Percentiles rank a stretch among this genome's conserved stretches.
Conservation (phyloP, 2,329 filamentous ascomycete species). For the Ophiocordyceps robertsii region DNA sequence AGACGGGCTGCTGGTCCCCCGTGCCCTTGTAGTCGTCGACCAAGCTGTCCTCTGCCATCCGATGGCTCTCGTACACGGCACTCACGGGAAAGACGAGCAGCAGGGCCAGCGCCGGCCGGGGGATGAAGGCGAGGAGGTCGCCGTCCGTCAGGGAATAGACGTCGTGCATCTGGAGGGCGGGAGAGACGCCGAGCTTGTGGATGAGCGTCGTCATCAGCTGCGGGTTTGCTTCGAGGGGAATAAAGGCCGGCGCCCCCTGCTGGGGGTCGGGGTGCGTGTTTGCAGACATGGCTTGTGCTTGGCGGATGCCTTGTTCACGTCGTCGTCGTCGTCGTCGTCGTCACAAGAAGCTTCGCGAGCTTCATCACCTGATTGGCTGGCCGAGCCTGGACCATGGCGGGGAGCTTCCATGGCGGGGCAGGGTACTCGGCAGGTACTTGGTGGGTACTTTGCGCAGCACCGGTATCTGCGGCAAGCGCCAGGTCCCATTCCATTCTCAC, state of each 20-base stretch:
- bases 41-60: slow-evolving; percentile 57
- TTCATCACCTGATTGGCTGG: too few relatives aligned
- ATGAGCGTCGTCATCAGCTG: slow-evolving; percentile 76
- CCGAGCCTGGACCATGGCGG: too few relatives aligned
- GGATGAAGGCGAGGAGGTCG: slow-evolving; percentile 72
- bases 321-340: not conserved
- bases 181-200: slow-evolving; percentile 71
- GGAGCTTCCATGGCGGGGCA: too few relatives aligned
- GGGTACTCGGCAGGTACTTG: too few relatives aligned
- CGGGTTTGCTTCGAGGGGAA: slow-evolving; percentile 62
- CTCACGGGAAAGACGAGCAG: slow-evolving; percentile 86
- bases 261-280: slow-evolving; percentile 26
- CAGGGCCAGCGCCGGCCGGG: slow-evolving; percentile 75
- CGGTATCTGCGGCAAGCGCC: too few relatives aligned
- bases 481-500: too few relatives aligned
- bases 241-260: slow-evolving; percentile 31
- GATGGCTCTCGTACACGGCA: slow-evolving; percentile 63
- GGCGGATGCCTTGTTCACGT: not conserved
- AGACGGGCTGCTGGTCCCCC: slow-evolving; percentile 58
- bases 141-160: slow-evolving; percentile 84
- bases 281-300: slow-evolving; percentile 14
- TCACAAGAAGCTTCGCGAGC: too few relatives aligned
- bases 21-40: slow-evolving; percentile 50
- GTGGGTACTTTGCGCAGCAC: too few relatives aligned
- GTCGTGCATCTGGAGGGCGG: slow-evolving; percentile 69